Base-by-base conservation (phyloP, 257 asterid genomes). In the Mitragyna speciosa region DNA sequence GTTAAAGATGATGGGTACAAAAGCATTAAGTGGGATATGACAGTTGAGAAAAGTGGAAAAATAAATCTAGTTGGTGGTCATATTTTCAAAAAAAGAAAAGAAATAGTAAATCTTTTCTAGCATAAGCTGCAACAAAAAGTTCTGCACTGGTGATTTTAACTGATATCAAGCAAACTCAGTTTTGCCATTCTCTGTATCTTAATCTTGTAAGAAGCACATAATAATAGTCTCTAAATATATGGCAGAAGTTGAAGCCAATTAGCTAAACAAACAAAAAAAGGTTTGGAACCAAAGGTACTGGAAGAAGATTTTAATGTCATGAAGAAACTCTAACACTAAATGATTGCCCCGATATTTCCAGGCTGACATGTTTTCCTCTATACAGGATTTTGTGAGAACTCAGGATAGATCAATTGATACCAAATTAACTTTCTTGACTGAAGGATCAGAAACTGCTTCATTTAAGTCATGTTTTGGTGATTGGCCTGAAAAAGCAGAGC, bases 371-470 rank as follows among this genome's bases (percentile, higher is more conserved):
- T 17, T 54, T 45, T 54, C 52, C 52, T 24, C 39, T 19, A 41
- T 56, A 51, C 83, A 85, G 88, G 83, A 82, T 65, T 75, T 82
- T 67, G 72, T 85, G 81, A 79, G 88, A 68, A 79, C 88, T 58
- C 79, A 82, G 85, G 85, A 48, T 12, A 85, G 81, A 80, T 76
- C 88, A 52, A 51, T 11, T 19, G 72, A 75, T 72, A 70, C 80
- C 74, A 80, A 76, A 31, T 81, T 81, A 71, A 79, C 84, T 26
- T 80, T 85, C 72, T 83, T 90, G 81, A 85, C 90, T 76, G 96
- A 94, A 88, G 97, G 98, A 82, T 89, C 83, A 72, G 97, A 94
- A 88, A 91, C 96, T 45, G 89, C 89, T 68, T 78, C 84, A 73
- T 94, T 94, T 83, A 85, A 85, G 80, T 88, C 93, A 49, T 85